Evolutionary conservation across 768 basidiomycete genomes (phyloP), one percentile per base, ranked within the genome.

Genomic region (Chlorophyllum brunneum): DNA sequence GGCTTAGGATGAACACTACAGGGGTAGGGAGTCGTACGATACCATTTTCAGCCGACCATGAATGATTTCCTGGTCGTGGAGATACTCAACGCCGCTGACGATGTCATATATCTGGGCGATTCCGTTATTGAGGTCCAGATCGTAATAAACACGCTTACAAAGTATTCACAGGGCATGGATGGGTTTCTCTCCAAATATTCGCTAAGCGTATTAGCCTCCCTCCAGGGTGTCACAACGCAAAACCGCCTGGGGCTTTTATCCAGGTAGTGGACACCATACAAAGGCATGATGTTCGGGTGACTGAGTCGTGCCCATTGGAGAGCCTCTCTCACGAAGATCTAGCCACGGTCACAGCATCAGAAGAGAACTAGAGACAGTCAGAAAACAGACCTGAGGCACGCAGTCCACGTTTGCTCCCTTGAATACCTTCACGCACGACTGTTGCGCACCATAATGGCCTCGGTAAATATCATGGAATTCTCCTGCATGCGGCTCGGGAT

Each of bases 381-480:
- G 10, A 48, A 13, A 9, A 15, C 11, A 23, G 10, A 66, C 67
- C 63, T 63, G 64, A 13, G 63, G 27, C 23, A 59, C 43, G 7
- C 44, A 31, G 13, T 51, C 45, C 29, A 39, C 40, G 22, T 56
- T 34, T 10, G 16, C 16, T 55, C 9, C 56, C 58, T 15, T 22
- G 55, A 66, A 45, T 4, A 64, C 51, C 48, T 68, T 68, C 26
- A 66, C 22, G 39, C 62, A 65, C 0, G 67, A 24, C 1, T 11
- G 15, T 27, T 56, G 54, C 7, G 54, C 59, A 1, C 51, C 51
- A 34, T 58, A 57, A 13, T 39, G 8, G 2, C 62, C 65, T 47
- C 46, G 63, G 57, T 63, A 65, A 8, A 69, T 60, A 10, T 68
- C 68, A 9, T 64, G 60, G 44, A 66, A 69, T n/a, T 59, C 53